phyloP scores from a whole-genome alignment of 176 grass and related monocot species.

The Zoysia japonica region DNA sequence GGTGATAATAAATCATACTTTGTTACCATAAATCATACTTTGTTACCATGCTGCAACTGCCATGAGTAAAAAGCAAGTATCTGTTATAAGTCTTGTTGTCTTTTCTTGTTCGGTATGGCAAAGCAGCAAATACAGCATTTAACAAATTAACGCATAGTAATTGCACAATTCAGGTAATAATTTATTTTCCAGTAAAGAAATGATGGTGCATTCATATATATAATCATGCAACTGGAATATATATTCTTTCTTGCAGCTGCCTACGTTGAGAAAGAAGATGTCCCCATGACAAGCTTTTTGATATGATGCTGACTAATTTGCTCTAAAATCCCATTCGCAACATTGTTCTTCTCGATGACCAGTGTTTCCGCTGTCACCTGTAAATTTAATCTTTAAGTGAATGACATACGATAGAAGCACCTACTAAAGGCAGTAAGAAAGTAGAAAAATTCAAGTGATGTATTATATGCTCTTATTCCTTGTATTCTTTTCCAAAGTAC shows the following conservation, averaged over 20 bases:
- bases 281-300: slow-evolving; percentile 68
- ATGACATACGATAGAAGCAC: background rate
- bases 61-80: background rate
- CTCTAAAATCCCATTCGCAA: slow-evolving; percentile 60
- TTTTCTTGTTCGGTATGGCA: slow-evolving; percentile 16
- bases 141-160: slow-evolving; percentile 9
- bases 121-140: background rate
- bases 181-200: background rate
- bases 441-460: background rate
- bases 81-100: background rate
- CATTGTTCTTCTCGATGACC: slow-evolving; percentile 62
- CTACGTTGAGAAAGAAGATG: slow-evolving; percentile 58
- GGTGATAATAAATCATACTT: slow-evolving; percentile 4
- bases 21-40: background rate
- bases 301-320: slow-evolving; percentile 55
- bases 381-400: slow-evolving; percentile 23
- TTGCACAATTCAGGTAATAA: background rate
- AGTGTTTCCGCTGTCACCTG: slow-evolving; percentile 51
- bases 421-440: background rate
- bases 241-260: background rate
- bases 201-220: slow-evolving; percentile 17
- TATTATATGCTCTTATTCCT: background rate
- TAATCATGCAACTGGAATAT: slow-evolving; percentile 7
- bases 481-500: background rate
- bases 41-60: background rate